Evolutionary conservation across 139 green algal species (phyloP).

Genomic region (Marvania coccoides): DNA sequence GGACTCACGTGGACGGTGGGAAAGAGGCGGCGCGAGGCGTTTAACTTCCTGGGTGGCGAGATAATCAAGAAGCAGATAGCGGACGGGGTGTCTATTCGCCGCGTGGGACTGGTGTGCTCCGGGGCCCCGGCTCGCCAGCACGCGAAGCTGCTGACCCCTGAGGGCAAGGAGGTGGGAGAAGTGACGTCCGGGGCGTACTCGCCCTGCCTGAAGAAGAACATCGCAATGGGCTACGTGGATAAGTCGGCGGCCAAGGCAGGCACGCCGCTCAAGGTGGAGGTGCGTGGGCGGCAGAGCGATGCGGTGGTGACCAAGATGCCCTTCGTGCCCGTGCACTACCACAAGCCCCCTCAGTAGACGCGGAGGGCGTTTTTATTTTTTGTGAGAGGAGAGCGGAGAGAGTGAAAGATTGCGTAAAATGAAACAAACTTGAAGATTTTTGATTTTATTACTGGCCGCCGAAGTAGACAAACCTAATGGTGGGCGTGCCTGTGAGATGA

Average conservation of each 20-base stretch:
- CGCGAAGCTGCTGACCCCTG: slow-evolving; percentile 56
- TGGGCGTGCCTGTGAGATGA: too few species aligned
- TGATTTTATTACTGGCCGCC: too few species aligned
- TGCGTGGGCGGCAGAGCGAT: slow-evolving; percentile 82
- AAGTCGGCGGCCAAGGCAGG: slow-evolving; percentile 86
- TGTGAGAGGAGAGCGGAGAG: too few species aligned
- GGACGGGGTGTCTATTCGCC: slow-evolving; percentile 69
- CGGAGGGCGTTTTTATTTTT: too few species aligned
- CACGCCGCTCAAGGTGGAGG: slow-evolving; percentile 87
- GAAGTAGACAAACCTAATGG: too few species aligned
- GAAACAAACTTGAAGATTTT: too few species aligned
- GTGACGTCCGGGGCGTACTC: slow-evolving; percentile 90
- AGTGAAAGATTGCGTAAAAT: too few species aligned
- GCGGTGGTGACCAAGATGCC: slow-evolving; percentile 95
- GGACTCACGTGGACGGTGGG: slow-evolving; percentile 94
- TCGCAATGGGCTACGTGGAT: slow-evolving; percentile 97
- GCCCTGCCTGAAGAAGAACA: slow-evolving; percentile 95
- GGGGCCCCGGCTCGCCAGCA: slow-evolving; percentile 83
- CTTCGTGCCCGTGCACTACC: slow-evolving; percentile 91
- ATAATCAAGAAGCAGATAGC: slow-evolving; percentile 91
- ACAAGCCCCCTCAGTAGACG: slow-evolving; percentile 15
- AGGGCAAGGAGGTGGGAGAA: slow-evolving; percentile 73
- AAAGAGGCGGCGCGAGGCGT: slow-evolving; percentile 81
- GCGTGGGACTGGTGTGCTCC: slow-evolving; percentile 85
- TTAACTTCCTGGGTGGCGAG: slow-evolving; percentile 89